These are phyloP conservation scores for Huntiella abstrusa DNA, from an alignment of 2,329 filamentous ascomycete genomes.

Conservation along the genomic window DNA sequence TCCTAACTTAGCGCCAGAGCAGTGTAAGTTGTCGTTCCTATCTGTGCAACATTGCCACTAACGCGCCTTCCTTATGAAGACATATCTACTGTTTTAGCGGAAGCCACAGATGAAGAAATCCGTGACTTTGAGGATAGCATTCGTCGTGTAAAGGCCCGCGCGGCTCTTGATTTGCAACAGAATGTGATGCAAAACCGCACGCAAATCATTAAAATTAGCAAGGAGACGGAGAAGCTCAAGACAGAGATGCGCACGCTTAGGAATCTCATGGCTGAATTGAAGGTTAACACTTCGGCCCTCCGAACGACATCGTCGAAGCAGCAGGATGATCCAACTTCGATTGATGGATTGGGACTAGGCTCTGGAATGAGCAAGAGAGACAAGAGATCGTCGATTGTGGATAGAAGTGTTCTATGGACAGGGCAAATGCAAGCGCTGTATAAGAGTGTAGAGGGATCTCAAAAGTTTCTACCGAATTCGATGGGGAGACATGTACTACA, in stretches of 20 bases:
- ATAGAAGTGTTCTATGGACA: slow-evolving; percentile 48
- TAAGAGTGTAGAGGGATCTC: slow-evolving; percentile 93
- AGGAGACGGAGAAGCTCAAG: slow-evolving; percentile 96
- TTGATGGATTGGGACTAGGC: slow-evolving; percentile 30
- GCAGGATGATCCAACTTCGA: slow-evolving; percentile 24
- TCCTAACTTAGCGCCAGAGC: slow-evolving; percentile 58
- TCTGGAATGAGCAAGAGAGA: slow-evolving; percentile 46
- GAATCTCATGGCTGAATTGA: slow-evolving; percentile 84
- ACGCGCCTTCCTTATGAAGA: slow-evolving; percentile 20
- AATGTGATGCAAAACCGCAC: slow-evolving; percentile 94
- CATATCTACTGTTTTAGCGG: slow-evolving; percentile 52
- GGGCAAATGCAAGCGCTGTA: slow-evolving; percentile 65
- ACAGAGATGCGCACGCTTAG: slow-evolving; percentile 82
- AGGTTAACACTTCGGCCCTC: slow-evolving; percentile 51
- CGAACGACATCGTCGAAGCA: slow-evolving; percentile 37
- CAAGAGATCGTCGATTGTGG: slow-evolving; percentile 75
- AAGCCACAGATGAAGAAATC: slow-evolving; percentile 77
- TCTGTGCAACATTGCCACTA: not conserved
- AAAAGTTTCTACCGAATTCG: slow-evolving; percentile 85
- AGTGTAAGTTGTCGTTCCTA: slow-evolving; percentile 35
- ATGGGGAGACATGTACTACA: slow-evolving; percentile 85
- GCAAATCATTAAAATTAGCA: slow-evolving; percentile 98
- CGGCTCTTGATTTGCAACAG: slow-evolving; percentile 71
- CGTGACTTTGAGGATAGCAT: slow-evolving; percentile 60
- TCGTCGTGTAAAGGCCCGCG: slow-evolving; percentile 57